Evolutionary conservation across 768 basidiomycete genomes (phyloP).

Genomic region (Collybia nuda): DNA sequence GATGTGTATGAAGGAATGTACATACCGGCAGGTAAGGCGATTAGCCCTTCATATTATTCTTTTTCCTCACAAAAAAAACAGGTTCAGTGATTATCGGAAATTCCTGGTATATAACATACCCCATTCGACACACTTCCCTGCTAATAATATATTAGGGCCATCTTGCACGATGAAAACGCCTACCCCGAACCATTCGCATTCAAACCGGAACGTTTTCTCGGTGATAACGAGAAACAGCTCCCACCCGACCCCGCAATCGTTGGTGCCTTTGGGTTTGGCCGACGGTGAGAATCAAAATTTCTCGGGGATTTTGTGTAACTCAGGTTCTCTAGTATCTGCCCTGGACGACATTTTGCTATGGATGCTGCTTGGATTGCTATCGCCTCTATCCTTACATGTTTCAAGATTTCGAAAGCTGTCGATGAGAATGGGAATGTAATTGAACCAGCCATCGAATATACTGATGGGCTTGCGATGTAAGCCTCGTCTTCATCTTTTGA

Average conservation of each 20-base stretch:
- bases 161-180: neutral
- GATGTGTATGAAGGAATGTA: neutral
- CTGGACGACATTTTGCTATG: slow-evolving; percentile 27
- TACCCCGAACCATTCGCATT: slow-evolving; percentile 3
- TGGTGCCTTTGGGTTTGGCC: too few relatives aligned
- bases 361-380: slow-evolving; percentile 24
- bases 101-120: neutral
- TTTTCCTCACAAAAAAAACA: neutral
- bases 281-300: neutral
- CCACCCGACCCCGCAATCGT: too few relatives aligned
- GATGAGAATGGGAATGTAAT: slow-evolving; percentile 22
- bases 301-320: too few relatives aligned
- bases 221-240: neutral
- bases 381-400: slow-evolving; percentile 28
- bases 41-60: slow-evolving; percentile 11
- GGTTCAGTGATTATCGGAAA: neutral
- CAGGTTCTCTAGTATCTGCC: slow-evolving; percentile 20
- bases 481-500: too few relatives aligned
- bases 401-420: slow-evolving; percentile 23
- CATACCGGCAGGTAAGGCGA: slow-evolving; percentile 1
- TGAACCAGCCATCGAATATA: slow-evolving; percentile 27
- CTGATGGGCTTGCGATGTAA: slow-evolving; percentile 32
- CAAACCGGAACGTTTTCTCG: neutral
- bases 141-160: neutral
- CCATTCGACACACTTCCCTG: neutral